A percentile compares a stretch with the other conserved stretches of the same genome.
Evolutionary conservation across 176 grass and related monocot genomes (phyloP).

Genomic region (Bothriochloa decipiens): DNA sequence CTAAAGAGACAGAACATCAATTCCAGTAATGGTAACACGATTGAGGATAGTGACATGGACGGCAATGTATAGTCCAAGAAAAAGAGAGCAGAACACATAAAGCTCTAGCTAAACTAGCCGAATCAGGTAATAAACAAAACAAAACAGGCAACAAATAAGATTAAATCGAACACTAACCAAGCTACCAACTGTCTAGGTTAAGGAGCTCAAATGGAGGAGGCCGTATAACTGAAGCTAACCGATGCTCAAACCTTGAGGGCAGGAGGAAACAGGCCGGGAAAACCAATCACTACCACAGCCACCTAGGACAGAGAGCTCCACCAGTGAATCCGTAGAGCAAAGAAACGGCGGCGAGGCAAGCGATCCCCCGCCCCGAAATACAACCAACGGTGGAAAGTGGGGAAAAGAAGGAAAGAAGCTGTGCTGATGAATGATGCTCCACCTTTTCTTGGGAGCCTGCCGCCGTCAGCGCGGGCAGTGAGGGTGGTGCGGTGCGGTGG

Average conservation of each 20-base stretch:
- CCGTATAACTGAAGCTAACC: not conserved
- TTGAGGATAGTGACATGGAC: constrained; percentile 7
- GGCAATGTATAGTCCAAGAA: not conserved
- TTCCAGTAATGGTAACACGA: constrained; percentile 20
- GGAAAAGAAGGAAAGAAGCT: not conserved
- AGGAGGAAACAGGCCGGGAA: not conserved
- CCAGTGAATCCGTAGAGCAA: not conserved
- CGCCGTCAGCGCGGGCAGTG: constrained; percentile 6
- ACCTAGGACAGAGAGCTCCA: not conserved
- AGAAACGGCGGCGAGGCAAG: constrained; percentile 2
- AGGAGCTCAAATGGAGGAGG: not conserved
- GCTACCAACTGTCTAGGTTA: not conserved
- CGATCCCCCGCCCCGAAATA: not conserved
- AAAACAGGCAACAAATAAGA: constrained; percentile 8
- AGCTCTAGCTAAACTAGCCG: not conserved
- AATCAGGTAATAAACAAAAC: constrained; percentile 1
- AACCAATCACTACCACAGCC: not conserved
- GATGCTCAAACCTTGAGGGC: not conserved
- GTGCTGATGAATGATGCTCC: not conserved
- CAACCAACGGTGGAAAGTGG: not conserved
- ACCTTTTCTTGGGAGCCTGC: constrained; percentile 34
- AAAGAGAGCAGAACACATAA: not conserved
- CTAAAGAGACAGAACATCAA: constrained; percentile 31
- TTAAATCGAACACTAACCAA: not conserved
- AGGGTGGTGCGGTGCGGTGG: not conserved